phyloP scores from a whole-genome alignment of 352 stramenopile species.

The Globisporangium lucens region DNA sequence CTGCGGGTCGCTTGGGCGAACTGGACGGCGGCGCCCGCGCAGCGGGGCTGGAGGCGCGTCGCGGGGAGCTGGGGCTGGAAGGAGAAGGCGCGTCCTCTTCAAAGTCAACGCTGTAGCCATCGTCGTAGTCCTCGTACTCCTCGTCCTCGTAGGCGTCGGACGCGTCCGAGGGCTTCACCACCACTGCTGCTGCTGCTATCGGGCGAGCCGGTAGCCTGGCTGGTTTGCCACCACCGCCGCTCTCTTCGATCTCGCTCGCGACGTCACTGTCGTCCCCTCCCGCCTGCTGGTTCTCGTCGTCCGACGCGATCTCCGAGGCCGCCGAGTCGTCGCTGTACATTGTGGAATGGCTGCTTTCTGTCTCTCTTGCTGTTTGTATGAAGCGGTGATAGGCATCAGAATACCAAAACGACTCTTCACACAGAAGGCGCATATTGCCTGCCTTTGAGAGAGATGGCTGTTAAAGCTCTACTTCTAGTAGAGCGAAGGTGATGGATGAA shows the following conservation, averaged over 20 bases:
- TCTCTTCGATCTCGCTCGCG: slow-evolving; percentile 55
- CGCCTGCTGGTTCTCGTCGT: slow-evolving; percentile 27
- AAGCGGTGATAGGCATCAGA: not conserved
- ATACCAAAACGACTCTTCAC: not conserved
- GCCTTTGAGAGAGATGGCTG: not conserved
- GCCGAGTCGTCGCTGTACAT: slow-evolving; percentile 78
- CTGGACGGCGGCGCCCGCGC: not conserved
- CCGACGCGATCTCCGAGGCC: slow-evolving; percentile 63
- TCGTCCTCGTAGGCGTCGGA: slow-evolving; percentile 27
- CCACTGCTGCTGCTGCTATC: slow-evolving; percentile 18
- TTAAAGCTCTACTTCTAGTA: not conserved
- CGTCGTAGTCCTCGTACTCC: slow-evolving; percentile 45
- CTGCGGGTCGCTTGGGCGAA: slow-evolving; percentile 6
- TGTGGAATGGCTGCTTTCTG: not conserved
- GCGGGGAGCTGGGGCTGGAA: not conserved
- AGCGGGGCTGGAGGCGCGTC: not conserved
- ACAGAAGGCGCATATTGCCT: not conserved
- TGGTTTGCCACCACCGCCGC: slow-evolving; percentile 15
- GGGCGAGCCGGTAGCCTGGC: not conserved
- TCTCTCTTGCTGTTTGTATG: not conserved
- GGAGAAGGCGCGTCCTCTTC: slow-evolving; percentile 33
- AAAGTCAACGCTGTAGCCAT: slow-evolving; percentile 73
- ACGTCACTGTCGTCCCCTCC: slow-evolving; percentile 39
- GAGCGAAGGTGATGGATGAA: not conserved
- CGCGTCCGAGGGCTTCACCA: slow-evolving; percentile 12